phyloP scores from a whole-genome alignment of 1,139 yeast genomes.

The Meyerozyma sp. region DNA sequence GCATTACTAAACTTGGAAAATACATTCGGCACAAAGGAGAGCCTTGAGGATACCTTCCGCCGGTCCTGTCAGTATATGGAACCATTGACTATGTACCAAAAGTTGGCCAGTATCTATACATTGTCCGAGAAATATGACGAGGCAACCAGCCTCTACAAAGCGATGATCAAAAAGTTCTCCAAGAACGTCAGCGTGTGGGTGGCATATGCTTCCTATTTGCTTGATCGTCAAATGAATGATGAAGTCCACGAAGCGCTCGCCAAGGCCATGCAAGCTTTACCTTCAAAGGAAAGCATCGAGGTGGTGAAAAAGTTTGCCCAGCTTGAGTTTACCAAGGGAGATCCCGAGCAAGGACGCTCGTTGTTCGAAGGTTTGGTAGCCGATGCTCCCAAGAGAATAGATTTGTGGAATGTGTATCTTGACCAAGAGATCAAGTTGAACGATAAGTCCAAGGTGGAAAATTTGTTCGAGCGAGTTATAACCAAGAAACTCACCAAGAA shows the following conservation, averaged over 20 bases:
- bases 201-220: constrained; percentile 66
- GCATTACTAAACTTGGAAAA: constrained; percentile 92
- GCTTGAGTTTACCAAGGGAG: constrained; percentile 81
- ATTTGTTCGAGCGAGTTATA: constrained; percentile 75
- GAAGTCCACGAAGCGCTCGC: constrained; percentile 69
- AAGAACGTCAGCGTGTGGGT: constrained; percentile 71
- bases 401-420: constrained; percentile 89
- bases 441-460: constrained; percentile 62
- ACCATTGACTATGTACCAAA: constrained; percentile 71
- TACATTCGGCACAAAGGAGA: constrained; percentile 82
- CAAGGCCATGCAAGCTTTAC: constrained; percentile 65
- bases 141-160: constrained; percentile 65
- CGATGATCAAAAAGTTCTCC: constrained; percentile 78
- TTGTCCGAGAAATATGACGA: constrained; percentile 66
- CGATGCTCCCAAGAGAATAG: constrained; percentile 88
- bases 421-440: constrained; percentile 81
- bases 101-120: constrained; percentile 68
- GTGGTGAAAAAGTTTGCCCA: constrained; percentile 85
- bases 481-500: constrained; percentile 70
- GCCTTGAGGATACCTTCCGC: constrained; percentile 74
- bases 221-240: constrained; percentile 53
- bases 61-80: constrained; percentile 92
- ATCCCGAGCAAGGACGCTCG: constrained; percentile 90
- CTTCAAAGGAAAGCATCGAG: constrained; percentile 74
- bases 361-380: constrained; percentile 87